Evolutionary conservation across 768 basidiomycete genomes (phyloP), one percentile per base, ranked within the genome.

Genomic region (Hebeloma cylindrosporum): DNA sequence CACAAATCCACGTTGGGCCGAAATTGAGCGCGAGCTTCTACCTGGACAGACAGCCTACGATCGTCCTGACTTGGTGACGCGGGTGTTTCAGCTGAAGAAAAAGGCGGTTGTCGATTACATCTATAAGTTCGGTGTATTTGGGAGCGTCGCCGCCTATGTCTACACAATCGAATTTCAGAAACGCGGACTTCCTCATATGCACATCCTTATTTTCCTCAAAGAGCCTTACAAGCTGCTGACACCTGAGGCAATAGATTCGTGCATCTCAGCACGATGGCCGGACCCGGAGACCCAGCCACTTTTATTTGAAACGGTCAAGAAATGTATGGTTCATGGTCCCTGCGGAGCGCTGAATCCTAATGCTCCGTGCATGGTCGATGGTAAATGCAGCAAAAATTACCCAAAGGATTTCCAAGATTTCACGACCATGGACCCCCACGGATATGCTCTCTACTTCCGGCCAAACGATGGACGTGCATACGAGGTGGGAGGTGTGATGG

Each of bases 151-250:
- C 25, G 79, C 72, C 3, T 59, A 66, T 43, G 70, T 81, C 0
- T 76, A 77, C 43, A 71, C 69, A 7, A 78, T 79, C 39, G 75
- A 83, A 48, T 82, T 79, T 52, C 79, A 82, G 53, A 82, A 81
- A 47, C 56, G 72, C 0, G 75, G 77, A 0, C 68, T 82, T 0
- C 78, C 78, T 18, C 78, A 81, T 49, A 70, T 73, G 52, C 80
- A 83, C 54, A 49, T 73, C 7, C 52, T 81, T 1, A 58, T 82
- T 32, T 72, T 74, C 46, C 54, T 81, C 1, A 25, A 62, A 0
- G 33, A 62, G 0, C 39, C 38, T 0, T 27, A 58, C 44, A 73
- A 72, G 43, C 56, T 78, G 2, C 21, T 17, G 0, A 63, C 59
- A 9, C 58, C 71, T 4, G 60, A 56, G 5, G 61, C 66, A 14